Evolutionary conservation across 495 filamentous ascomycete genomes (phyloP).

Genomic region (Neurospora sp.): DNA sequence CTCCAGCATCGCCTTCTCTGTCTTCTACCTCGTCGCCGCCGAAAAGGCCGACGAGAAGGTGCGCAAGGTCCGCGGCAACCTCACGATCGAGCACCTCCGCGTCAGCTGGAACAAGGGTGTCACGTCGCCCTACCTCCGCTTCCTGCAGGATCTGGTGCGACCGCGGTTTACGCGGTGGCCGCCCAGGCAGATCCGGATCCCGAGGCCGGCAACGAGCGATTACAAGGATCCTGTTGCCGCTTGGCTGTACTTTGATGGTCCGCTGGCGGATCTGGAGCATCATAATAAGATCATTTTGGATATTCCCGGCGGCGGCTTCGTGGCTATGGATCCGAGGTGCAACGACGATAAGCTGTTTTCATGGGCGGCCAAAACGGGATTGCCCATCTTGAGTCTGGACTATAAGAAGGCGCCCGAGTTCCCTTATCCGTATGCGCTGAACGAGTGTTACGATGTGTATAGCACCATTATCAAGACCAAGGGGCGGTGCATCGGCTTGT

Average conservation of each 20-base stretch:
- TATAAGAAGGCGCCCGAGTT: conserved; percentile 92
- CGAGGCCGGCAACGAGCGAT: conserved; percentile 62
- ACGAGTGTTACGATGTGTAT: conserved; percentile 96
- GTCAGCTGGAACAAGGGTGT: conserved; percentile 92
- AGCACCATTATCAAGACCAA: conserved; percentile 63
- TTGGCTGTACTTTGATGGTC: conserved; percentile 93
- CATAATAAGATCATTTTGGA: conserved; percentile 78
- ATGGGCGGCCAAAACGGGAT: conserved; percentile 76
- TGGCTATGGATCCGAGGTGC: conserved; percentile 85
- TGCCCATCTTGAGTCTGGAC: conserved; percentile 82
- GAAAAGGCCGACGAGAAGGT: conserved; percentile 96
- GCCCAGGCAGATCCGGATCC: conserved; percentile 74
- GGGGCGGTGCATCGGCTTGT: conserved; percentile 74
- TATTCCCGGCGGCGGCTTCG: conserved; percentile 89
- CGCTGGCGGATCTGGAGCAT: conserved; percentile 62
- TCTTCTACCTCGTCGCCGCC: conserved; percentile 86
- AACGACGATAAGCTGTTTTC: conserved; percentile 87
- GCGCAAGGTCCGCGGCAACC: conserved; percentile 71
- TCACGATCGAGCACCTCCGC: conserved; percentile 86
- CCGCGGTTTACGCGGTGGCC: conserved; percentile 70
- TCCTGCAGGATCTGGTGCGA: conserved; percentile 57
- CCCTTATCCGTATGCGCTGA: conserved; percentile 89
- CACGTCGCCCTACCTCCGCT: conserved; percentile 64
- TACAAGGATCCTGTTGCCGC: conserved; percentile 75
- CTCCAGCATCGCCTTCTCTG: conserved; percentile 67